These are phyloP conservation scores for Trapa incisa DNA, from an alignment of 345 rosid genomes.

Conservation along the genomic window DNA sequence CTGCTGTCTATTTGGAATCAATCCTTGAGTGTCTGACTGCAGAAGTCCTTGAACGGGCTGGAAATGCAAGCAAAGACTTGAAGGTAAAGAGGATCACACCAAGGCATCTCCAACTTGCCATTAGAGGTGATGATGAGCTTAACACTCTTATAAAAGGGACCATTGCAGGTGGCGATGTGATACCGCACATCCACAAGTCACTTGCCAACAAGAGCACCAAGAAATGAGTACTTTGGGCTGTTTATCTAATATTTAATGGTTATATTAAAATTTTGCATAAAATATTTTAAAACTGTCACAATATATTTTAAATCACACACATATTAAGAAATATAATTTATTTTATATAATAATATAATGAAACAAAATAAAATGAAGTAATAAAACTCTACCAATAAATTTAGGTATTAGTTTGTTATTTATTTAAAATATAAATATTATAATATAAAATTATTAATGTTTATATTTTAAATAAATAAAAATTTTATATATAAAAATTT, in stretches of 20 bases:
- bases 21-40: conserved; percentile 66
- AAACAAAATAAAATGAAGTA: too few species aligned
- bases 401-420: too few species aligned
- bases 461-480: too few species aligned
- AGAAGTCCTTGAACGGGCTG: conserved; percentile 68
- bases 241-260: not conserved
- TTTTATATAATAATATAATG: too few species aligned
- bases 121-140: conserved; percentile 45
- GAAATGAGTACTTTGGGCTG: conserved; percentile 21
- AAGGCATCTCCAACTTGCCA: conserved; percentile 41
- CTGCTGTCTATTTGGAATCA: conserved; percentile 61
- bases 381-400: too few species aligned
- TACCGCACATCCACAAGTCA: conserved; percentile 87
- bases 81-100: conserved; percentile 67
- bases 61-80: conserved; percentile 64
- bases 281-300: too few species aligned
- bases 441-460: too few species aligned
- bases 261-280: too few species aligned
- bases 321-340: too few species aligned
- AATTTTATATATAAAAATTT: too few species aligned
- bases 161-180: conserved; percentile 63
- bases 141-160: conserved; percentile 71
- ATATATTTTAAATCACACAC: too few species aligned
- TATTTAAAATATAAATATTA: too few species aligned
- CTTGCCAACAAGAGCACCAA: conserved; percentile 74